A percentile compares a stretch with the other conserved stretches of the same genome.
Conservation (phyloP, 768 basidiomycete genomes). For the Arthromyces matolae region DNA sequence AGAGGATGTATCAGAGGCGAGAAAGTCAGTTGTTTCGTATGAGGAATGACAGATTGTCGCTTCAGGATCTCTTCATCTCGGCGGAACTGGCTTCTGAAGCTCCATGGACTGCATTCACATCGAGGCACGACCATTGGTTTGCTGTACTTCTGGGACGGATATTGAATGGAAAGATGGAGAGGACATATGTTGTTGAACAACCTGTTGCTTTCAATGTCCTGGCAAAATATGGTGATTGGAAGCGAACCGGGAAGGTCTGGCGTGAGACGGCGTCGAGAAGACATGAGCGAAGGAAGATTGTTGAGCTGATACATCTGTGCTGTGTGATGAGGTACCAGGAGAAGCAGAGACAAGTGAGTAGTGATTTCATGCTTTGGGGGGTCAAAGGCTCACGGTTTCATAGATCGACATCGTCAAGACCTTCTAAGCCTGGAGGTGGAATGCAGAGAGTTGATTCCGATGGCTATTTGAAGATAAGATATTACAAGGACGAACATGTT, state of each 20-base stretch:
- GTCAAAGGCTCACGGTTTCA: no score
- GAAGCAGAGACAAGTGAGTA: not conserved
- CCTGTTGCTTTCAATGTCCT: not conserved
- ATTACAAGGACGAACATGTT: no score
- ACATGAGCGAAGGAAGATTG: conserved; percentile 3
- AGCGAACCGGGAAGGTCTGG: not conserved
- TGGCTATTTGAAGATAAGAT: no score
- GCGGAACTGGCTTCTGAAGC: not conserved
- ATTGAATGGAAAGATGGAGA: not conserved
- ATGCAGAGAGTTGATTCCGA: no score
- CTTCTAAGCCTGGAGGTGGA: no score
- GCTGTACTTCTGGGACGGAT: conserved; percentile 3
- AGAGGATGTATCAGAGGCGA: not conserved
- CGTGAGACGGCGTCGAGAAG: not conserved
- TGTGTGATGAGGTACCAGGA: not conserved
- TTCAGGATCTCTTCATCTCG: not conserved
- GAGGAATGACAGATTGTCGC: not conserved
- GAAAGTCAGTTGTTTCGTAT: not conserved
- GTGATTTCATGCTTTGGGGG: not conserved
- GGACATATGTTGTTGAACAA: not conserved
- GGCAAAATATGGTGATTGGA: not conserved
- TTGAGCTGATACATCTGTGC: conserved; percentile 5
- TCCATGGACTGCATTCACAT: conserved; percentile 2
- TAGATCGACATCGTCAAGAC: no score
- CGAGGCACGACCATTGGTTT: conserved; percentile 4